Base-by-base conservation (phyloP, 1,284 basidiomycete species). In the Neolentinus lepideus region DNA sequence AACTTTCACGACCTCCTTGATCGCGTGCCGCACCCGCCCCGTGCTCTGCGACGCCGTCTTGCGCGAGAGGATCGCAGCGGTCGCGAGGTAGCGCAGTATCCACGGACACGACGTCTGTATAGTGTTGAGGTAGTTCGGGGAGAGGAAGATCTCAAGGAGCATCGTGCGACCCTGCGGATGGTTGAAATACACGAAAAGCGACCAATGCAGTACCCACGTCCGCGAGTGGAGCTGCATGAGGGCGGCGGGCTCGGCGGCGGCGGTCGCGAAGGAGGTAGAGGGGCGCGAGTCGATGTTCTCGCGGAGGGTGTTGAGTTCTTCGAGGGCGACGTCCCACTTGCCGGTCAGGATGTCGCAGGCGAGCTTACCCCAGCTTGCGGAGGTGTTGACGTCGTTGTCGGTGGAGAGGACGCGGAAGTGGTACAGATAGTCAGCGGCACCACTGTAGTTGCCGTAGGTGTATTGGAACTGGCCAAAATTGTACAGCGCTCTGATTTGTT, bases 391-490 rank as follows among this genome's bases (percentile, higher is more conserved):
- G 57, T 94, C 90, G 59, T 81, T 79, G 70, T 97, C 92, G 58
- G 94, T 95, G 51, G 95, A 97, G 59, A 99, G 88, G 51, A 98
- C 89, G 59, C 95, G 92, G 82, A 98, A 99, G 70, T 99, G 96
- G 80, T 99, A 95, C 58, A 99, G 84, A 75, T 97, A 98, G 72
- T 98, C 94, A 54, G 94, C 94, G 21, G 97, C 94, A 59, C 92
- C 92, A 62, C 85, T 89, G 79, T 99, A 99, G 71, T 94, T 93
- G 56, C 97, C 96, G 68, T 93, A 93, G 33, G 94, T 93, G 76
- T 94, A 99, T 74, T 97, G 94, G 79, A 95, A 98, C 70, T 98
- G 90, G 56, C 96, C 97, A 72, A 96, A 98, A 73, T 94, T 94
- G 79, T 99, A 99, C 9, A 99, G 80, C 1, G 92, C 92, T 53